Evolutionary conservation across 1,284 basidiomycete species (phyloP).

Genomic region (Ustilago xerochloae): DNA sequence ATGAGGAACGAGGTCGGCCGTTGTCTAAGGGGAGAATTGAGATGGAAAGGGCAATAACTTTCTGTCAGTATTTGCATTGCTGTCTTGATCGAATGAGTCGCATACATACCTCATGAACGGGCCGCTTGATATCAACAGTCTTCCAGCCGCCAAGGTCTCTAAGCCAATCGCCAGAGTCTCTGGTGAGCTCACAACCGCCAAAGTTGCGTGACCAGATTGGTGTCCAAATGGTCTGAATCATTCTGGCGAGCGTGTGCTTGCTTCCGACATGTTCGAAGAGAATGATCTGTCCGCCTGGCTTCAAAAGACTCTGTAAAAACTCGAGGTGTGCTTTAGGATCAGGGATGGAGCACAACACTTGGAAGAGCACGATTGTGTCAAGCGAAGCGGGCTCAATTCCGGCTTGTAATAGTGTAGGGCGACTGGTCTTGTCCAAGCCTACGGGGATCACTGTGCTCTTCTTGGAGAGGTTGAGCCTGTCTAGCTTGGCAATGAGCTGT

Average conservation of each 20-base stretch:
- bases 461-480: slow-evolving; percentile 1
- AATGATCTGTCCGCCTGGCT: slow-evolving; percentile 55
- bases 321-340: slow-evolving; percentile 49
- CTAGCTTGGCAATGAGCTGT: slow-evolving; percentile 22
- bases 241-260: slow-evolving; percentile 23
- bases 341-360: slow-evolving; percentile 57
- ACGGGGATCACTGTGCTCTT: slow-evolving; percentile 45
- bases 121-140: slow-evolving; percentile 36
- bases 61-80: not conserved
- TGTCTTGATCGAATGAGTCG: no score
- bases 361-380: slow-evolving; percentile 59
- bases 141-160: slow-evolving; percentile 50
- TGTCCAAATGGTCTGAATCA: slow-evolving; percentile 40
- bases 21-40: slow-evolving; percentile 8
- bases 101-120: slow-evolving; percentile 26
- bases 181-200: slow-evolving; percentile 45
- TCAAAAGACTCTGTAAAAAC: slow-evolving; percentile 45
- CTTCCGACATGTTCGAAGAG: slow-evolving; percentile 58
- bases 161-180: slow-evolving; percentile 43
- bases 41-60: not conserved
- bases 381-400: slow-evolving; percentile 38
- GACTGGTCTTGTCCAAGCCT: slow-evolving; percentile 24
- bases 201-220: slow-evolving; percentile 45
- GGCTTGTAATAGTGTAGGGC: slow-evolving; percentile 6
- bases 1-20: slow-evolving; percentile 39